Percentiles rank a stretch among this genome's conserved stretches.
Conservation (phyloP, 495 filamentous ascomycete species). For the Letharia lupina region DNA sequence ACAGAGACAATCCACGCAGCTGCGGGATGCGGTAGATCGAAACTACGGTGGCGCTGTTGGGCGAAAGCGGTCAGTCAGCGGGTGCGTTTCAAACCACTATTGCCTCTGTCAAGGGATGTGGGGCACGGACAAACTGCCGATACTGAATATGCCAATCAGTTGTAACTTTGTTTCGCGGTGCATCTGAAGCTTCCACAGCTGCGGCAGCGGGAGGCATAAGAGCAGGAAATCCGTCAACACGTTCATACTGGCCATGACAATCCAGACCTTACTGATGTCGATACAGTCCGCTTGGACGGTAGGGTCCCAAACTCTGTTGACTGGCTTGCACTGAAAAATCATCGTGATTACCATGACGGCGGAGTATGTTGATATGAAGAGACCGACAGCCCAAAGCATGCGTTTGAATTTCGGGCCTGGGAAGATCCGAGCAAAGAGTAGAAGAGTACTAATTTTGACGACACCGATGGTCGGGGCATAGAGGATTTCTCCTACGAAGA, state of each 20-base stretch:
- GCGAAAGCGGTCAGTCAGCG: too few relatives aligned
- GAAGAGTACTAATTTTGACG: slow-evolving; percentile 10
- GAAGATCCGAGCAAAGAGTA: slow-evolving; percentile 11
- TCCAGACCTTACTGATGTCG: background rate
- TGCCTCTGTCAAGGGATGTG: too few relatives aligned
- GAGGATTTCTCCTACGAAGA: background rate
- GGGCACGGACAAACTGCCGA: slow-evolving; percentile 12
- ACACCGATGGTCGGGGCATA: background rate
- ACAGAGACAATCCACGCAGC: background rate
- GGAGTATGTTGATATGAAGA: slow-evolving; percentile 3
- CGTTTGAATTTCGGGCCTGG: background rate
- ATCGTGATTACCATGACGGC: background rate
- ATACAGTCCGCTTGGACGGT: slow-evolving; percentile 1
- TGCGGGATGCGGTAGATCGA: slow-evolving; percentile 7
- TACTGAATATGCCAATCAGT: slow-evolving; percentile 11
- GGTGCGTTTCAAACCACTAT: too few relatives aligned
- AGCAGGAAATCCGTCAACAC: slow-evolving; percentile 7
- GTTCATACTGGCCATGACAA: slow-evolving; percentile 9
- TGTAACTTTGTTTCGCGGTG: background rate
- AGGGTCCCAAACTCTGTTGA: slow-evolving; percentile 2
- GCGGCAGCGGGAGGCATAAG: slow-evolving; percentile 2
- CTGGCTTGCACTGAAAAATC: slow-evolving; percentile 12
- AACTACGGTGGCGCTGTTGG: slow-evolving; percentile 1
- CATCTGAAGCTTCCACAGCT: slow-evolving; percentile 12
- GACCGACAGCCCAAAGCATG: background rate